phyloP scores from a whole-genome alignment of 2,329 filamentous ascomycete species.

The Epichloe aotearoae region DNA sequence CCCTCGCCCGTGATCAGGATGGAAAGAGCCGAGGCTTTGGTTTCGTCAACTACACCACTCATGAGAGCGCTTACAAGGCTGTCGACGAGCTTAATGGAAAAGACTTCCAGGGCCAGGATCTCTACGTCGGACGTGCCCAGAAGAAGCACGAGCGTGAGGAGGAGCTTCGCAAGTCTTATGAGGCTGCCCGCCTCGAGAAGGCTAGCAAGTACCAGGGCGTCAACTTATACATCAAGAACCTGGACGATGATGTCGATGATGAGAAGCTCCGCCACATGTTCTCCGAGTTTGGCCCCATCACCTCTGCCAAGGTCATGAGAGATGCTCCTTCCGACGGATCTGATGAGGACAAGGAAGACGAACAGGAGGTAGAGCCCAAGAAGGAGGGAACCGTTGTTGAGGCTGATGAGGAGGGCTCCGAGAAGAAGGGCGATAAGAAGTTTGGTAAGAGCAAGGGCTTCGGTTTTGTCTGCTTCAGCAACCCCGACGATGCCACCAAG shows the following conservation, averaged over 20 bases:
- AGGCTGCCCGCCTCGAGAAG: conserved; percentile 94
- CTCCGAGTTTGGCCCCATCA: conserved; percentile 82
- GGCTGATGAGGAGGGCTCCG: conserved; percentile 32
- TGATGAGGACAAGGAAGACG: conserved; percentile 40
- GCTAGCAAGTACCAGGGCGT: conserved; percentile 98
- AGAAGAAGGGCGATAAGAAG: conserved; percentile 49
- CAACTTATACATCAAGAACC: conserved; percentile 99
- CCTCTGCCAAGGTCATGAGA: conserved; percentile 98
- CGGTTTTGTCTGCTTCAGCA: conserved; percentile 99
- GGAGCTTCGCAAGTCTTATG: conserved; percentile 97
- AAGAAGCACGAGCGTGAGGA: conserved; percentile 99
- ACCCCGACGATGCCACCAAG: conserved; percentile 97
- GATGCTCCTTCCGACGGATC: conserved; percentile 51
- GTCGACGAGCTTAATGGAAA: conserved; percentile 87
- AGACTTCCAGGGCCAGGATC: conserved; percentile 86
- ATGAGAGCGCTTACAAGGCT: conserved; percentile 73
- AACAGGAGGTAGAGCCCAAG: conserved; percentile 35
- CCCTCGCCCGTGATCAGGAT: conserved; percentile 76
- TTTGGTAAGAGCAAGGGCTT: conserved; percentile 99
- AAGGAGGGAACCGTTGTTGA: conserved; percentile 34
- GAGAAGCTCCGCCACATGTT: conserved; percentile 96
- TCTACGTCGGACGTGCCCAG: conserved; percentile 96
- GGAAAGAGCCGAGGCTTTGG: conserved; percentile 93
- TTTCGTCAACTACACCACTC: conserved; percentile 90
- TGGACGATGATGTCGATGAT: conserved; percentile 92